phyloP scores from a whole-genome alignment of 2,329 filamentous ascomycete species.

The Fusarium sp. region DNA sequence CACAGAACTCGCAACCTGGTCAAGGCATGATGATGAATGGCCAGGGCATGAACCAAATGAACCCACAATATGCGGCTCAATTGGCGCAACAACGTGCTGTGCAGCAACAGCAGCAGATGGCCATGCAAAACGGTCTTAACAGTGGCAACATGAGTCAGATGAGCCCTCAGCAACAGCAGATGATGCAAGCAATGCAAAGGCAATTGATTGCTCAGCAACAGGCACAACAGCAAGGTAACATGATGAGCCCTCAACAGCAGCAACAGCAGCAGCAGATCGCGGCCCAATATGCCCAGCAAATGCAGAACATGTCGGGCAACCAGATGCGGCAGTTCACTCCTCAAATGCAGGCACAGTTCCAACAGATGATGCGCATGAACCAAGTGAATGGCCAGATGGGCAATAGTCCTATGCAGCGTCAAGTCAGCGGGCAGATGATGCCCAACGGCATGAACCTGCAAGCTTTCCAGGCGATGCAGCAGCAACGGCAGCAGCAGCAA shows the following conservation, averaged over 20 bases:
- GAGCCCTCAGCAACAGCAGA: constrained; percentile 51
- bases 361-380: constrained; percentile 50
- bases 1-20: constrained; percentile 65
- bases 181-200: constrained; percentile 52
- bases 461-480: constrained; percentile 51
- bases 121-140: constrained; percentile 51
- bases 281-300: constrained; percentile 56
- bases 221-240: constrained; percentile 51
- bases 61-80: constrained; percentile 55
- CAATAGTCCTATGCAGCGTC: constrained; percentile 46
- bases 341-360: constrained; percentile 50
- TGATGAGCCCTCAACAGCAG: constrained; percentile 53
- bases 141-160: constrained; percentile 51
- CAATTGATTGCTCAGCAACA: constrained; percentile 52
- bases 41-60: constrained; percentile 53
- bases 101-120: constrained; percentile 57
- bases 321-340: constrained; percentile 49
- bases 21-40: constrained; percentile 62
- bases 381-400: constrained; percentile 46
- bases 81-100: constrained; percentile 59
- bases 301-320: constrained; percentile 53
- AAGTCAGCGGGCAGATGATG: constrained; percentile 52
- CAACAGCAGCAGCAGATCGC: constrained; percentile 56
- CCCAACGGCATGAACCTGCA: constrained; percentile 55
- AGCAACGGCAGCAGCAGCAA: constrained; percentile 49